Percentiles rank a stretch among this genome's conserved stretches.
phyloP scores from a whole-genome alignment of 805 yeast genomes.

The Lipomyces chichibuensis region DNA sequence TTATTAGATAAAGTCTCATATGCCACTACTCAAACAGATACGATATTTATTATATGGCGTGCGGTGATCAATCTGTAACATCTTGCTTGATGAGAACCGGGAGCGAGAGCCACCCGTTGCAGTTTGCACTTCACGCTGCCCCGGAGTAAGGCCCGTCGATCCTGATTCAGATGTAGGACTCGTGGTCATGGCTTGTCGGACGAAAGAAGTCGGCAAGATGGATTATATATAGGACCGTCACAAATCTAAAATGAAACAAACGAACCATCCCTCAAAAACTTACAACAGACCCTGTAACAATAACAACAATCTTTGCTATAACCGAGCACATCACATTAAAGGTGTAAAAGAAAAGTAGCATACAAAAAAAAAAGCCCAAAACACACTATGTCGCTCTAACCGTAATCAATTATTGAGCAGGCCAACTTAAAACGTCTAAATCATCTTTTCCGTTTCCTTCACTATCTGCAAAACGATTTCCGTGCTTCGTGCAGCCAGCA shows the following conservation, averaged over 20 bases:
- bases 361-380: neutral
- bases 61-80: neutral
- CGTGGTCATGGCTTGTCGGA: neutral
- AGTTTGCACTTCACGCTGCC: neutral
- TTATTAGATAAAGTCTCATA: neutral
- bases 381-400: neutral
- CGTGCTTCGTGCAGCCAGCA: slow-evolving; percentile 37
- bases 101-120: neutral
- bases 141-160: neutral
- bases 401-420: neutral
- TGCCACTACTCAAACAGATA: neutral
- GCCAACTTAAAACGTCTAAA: neutral
- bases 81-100: neutral
- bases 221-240: neutral
- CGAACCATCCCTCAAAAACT: neutral
- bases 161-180: no score
- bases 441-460: neutral
- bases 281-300: neutral
- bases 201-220: neutral
- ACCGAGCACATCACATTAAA: neutral
- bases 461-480: slow-evolving; percentile 5
- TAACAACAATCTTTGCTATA: neutral
- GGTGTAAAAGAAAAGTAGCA: no score
- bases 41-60: neutral
- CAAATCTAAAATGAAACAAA: neutral